These are phyloP conservation scores for Diaporthe aspalathi DNA, from an alignment of 2,329 filamentous ascomycete genomes.

Conservation along the genomic window DNA sequence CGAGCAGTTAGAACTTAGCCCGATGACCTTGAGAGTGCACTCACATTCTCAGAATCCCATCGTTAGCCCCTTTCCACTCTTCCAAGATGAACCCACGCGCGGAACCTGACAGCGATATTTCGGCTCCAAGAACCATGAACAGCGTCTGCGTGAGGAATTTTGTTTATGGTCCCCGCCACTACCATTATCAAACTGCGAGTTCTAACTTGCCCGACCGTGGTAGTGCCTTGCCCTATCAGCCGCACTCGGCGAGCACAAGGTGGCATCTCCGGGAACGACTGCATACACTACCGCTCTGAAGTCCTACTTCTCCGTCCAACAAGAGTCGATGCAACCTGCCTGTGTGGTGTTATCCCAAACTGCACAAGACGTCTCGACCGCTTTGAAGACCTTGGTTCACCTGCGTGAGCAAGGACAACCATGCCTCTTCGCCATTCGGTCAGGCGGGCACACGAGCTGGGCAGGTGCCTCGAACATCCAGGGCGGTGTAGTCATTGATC, in stretches of 20 bases:
- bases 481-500: conserved; percentile 16
- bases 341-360: conserved; percentile 10
- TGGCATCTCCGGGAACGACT: not conserved
- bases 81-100: too few relatives aligned
- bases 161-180: too few relatives aligned
- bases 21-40: too few relatives aligned
- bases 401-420: not conserved
- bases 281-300: not conserved
- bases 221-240: conserved; percentile 11
- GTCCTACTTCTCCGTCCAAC: conserved; percentile 8
- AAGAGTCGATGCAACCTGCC: not conserved
- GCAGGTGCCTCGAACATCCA: not conserved
- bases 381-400: not conserved
- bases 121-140: too few relatives aligned
- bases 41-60: too few relatives aligned
- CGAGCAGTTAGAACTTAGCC: too few relatives aligned
- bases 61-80: too few relatives aligned
- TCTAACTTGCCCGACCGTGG: too few relatives aligned
- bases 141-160: too few relatives aligned
- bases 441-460: conserved; percentile 26
- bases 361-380: not conserved
- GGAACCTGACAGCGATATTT: too few relatives aligned
- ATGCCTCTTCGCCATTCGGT: conserved; percentile 18
- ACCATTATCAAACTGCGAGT: too few relatives aligned
- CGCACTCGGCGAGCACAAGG: not conserved